Conservation (phyloP, 257 asterid genomes). For the Rehmannia glutinosa region DNA sequence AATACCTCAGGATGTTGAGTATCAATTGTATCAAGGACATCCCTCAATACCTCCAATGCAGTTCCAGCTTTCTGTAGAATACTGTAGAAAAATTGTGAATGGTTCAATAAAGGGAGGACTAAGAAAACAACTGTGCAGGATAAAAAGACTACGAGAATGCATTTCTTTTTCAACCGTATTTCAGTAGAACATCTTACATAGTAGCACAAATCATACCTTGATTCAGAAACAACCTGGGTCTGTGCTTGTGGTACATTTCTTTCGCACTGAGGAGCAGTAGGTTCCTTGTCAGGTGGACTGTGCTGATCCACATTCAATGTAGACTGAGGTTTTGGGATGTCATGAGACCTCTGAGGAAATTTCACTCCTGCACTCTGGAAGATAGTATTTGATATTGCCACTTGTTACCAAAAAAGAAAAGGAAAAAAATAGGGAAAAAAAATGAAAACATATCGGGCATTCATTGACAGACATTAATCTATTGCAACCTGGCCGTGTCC, state of each 20-base stretch:
- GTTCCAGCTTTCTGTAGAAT: constrained; percentile 84
- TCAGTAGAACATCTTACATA: not conserved
- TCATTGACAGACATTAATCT: not conserved
- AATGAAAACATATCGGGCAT: not conserved
- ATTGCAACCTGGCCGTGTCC: constrained; percentile 4
- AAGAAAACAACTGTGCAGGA: constrained; percentile 1
- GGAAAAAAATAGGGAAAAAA: not conserved
- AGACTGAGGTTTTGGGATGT: constrained; percentile 37
- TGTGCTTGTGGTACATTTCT: constrained; percentile 39
- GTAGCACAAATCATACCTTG: constrained; percentile 49
- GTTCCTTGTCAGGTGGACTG: constrained; percentile 35
- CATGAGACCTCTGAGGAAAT: constrained; percentile 69
- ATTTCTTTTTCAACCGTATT: not conserved
- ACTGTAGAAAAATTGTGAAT: constrained; percentile 35
- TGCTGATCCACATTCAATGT: constrained; percentile 30
- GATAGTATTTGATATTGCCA: constrained; percentile 15
- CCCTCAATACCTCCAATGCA: constrained; percentile 86
- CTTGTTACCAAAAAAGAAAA: not conserved
- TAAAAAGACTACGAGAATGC: not conserved
- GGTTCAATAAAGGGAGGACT: not conserved
- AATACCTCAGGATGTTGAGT: constrained; percentile 74
- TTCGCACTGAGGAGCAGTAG: constrained; percentile 40
- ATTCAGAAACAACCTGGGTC: constrained; percentile 44
- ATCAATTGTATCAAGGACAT: constrained; percentile 75
- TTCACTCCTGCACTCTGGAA: constrained; percentile 91